Evolutionary conservation across 78 protist species (phyloP).

Genomic region (Monocercomonoides exilis): DNA sequence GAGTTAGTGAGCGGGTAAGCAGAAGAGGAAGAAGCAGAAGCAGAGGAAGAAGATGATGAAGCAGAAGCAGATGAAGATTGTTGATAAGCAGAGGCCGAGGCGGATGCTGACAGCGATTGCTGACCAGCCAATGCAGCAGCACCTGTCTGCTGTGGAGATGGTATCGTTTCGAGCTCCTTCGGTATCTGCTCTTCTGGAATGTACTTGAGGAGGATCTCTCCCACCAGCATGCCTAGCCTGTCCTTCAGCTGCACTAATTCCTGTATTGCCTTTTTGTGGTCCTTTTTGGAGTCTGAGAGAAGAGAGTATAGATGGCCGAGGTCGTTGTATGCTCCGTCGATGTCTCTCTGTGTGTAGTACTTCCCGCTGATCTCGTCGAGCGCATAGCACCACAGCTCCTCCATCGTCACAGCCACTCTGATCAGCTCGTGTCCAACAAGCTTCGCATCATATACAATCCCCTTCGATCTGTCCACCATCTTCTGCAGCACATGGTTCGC

Average conservation of each 20-base stretch:
- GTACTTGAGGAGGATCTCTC: background rate
- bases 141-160: too few species aligned
- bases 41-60: too few species aligned
- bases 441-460: background rate
- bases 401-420: conserved; percentile 12
- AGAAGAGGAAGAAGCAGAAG: too few species aligned
- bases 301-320: background rate
- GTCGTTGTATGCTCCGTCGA: background rate
- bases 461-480: background rate
- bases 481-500: background rate
- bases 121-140: background rate
- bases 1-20: too few species aligned
- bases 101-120: background rate
- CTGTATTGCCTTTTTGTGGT: background rate
- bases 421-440: conserved; percentile 25
- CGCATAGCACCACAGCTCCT: conserved; percentile 15
- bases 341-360: conserved; percentile 11
- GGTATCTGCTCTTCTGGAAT: too few species aligned
- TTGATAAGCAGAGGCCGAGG: too few species aligned
- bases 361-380: conserved; percentile 21
- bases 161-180: too few species aligned
- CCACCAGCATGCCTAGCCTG: background rate
- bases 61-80: too few species aligned
- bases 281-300: background rate
- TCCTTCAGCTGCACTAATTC: background rate